Evolutionary conservation across 306 rosid species (phyloP).

Genomic region (Biancaea sappan): DNA sequence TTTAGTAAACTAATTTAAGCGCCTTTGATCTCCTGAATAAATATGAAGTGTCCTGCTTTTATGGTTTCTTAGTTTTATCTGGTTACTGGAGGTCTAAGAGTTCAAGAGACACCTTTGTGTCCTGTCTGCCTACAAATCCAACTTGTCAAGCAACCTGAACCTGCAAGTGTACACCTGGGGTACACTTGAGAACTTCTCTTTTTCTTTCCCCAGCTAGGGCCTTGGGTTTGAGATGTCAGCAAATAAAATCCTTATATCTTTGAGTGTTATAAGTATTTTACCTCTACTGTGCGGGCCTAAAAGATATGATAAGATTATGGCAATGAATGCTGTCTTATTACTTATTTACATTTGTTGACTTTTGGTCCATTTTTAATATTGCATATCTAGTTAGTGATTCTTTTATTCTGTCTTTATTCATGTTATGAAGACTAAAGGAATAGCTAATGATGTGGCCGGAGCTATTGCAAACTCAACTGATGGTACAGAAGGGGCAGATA

Average conservation of each 20-base stretch:
- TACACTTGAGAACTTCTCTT: background rate
- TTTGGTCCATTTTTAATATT: background rate
- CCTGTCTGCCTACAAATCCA: background rate
- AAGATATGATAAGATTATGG: conserved; percentile 17
- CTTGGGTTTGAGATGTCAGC: background rate
- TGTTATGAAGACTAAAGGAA: conserved; percentile 67
- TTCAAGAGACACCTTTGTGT: background rate
- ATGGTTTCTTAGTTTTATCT: background rate
- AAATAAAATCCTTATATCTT: background rate
- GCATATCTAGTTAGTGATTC: conserved; percentile 21
- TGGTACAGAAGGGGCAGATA: conserved; percentile 54
- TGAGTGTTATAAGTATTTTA: background rate
- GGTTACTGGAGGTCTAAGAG: background rate
- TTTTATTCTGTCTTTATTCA: conserved; percentile 25
- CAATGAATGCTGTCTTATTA: background rate
- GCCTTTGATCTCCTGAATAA: background rate
- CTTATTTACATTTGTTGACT: background rate
- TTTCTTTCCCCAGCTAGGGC: background rate
- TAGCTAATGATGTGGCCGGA: conserved; percentile 55
- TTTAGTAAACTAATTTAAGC: background rate
- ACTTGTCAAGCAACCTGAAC: background rate
- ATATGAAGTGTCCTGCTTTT: background rate
- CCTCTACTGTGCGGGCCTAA: background rate
- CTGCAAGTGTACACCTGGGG: background rate
- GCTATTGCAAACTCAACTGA: conserved; percentile 51